Base-by-base conservation (phyloP, 441 rosid genomes). In the Populus hybrid region DNA sequence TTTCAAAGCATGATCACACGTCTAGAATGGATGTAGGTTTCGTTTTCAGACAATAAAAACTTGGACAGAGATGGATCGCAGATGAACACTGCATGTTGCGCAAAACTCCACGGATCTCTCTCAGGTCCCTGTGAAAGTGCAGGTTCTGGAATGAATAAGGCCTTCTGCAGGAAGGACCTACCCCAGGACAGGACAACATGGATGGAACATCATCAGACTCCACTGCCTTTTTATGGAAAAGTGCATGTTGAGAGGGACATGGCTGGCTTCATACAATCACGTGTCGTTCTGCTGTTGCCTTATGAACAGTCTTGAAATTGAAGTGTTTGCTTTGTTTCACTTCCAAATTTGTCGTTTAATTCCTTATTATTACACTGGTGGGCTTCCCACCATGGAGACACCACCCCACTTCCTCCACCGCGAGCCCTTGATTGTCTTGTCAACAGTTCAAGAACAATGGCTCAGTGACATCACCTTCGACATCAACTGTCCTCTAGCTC, bases 161-260 rank as follows among this genome's bases (percentile, higher is more conserved):
- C 8, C 38, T 35, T 35, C 16, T 4, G 18, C 7, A 16, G 57
- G 7, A 50, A 16, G 7, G 57, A 50, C 20, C 38, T 35, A 35
- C 38, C 38, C 38, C 6, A 53, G 57, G 83, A 82, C 82, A 80
- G 76, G 16, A 23, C 3, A 8, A 6, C 35, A 20, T 68, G 71
- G 38, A 16, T 20, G 10, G 3, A n/a, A 14, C 14, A 53, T 28
- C 18, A 57, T 57, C 7, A 42, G 26, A 7, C 65, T 76, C 71
- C 26, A 23, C 59, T 0, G 21, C 75, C 84, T 72, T 83, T 85
- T 81, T 34, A 40, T 8, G 66, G 85, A 82, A 82, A 81, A 69
- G 23, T 65, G 69, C 67, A 9, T 5, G 6, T 50, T 82, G 79
- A 50, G 7, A 46, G 57, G 57, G 57, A 46, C 20, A 2, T 38